Conservation (phyloP, 2,329 filamentous ascomycete genomes). For the Nectriaceae sp. region DNA sequence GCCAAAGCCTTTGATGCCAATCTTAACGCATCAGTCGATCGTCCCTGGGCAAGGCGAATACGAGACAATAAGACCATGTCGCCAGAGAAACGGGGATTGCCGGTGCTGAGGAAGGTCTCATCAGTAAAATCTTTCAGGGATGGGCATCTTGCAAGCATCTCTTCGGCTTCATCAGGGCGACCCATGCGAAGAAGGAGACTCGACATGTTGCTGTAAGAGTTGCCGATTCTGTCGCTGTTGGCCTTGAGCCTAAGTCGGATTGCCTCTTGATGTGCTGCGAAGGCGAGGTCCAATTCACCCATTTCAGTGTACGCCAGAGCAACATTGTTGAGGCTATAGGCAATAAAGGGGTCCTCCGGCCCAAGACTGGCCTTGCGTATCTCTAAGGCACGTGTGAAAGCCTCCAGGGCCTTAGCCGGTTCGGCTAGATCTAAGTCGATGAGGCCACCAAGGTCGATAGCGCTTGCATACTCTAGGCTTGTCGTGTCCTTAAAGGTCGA, state of each 20-base stretch:
- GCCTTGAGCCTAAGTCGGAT: constrained; percentile 31
- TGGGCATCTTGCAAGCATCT: constrained; percentile 30
- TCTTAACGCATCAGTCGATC: constrained; percentile 18
- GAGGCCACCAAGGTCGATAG: constrained; percentile 32
- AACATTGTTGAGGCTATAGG: constrained; percentile 34
- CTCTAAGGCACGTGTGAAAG: constrained; percentile 25
- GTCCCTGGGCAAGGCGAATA: constrained; percentile 17
- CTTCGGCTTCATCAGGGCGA: constrained; percentile 35
- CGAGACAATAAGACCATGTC: constrained; percentile 29
- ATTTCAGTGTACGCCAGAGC: constrained; percentile 36
- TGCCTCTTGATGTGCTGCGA: constrained; percentile 29
- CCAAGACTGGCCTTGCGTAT: constrained; percentile 23
- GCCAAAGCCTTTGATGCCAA: constrained; percentile 25
- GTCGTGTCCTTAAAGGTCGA: constrained; percentile 23
- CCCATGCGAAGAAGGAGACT: constrained; percentile 37
- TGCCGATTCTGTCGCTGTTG: constrained; percentile 36
- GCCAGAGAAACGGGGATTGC: constrained; percentile 28
- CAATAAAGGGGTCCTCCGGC: constrained; percentile 29
- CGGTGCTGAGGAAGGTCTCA: constrained; percentile 37
- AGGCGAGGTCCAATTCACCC: constrained; percentile 30
- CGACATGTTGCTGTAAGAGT: constrained; percentile 41
- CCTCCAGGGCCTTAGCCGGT: constrained; percentile 20
- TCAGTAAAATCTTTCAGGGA: constrained; percentile 38
- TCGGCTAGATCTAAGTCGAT: constrained; percentile 33
- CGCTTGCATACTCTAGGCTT: constrained; percentile 29